Percentiles rank a stretch among this genome's conserved stretches.
Evolutionary conservation across 371 early-diverging fungal species (phyloP).

Genomic region (Mucor velutinosus): DNA sequence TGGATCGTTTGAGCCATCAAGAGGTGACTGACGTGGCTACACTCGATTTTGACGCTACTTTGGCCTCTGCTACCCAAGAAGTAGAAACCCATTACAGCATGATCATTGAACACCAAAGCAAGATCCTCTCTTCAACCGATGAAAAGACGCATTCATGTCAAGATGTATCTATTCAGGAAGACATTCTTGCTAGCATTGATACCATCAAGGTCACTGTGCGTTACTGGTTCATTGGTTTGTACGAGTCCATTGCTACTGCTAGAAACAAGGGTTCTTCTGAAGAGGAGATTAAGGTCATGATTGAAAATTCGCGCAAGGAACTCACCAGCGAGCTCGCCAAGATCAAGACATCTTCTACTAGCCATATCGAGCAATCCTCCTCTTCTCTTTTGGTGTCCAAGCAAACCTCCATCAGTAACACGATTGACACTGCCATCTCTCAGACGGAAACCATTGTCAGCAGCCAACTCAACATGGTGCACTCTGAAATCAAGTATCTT

Average conservation of each 20-base stretch:
- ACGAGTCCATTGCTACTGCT: slow-evolving; percentile 24
- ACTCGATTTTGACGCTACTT: slow-evolving; percentile 25
- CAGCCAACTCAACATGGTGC: slow-evolving; percentile 22
- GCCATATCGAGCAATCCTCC: slow-evolving; percentile 19
- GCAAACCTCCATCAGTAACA: slow-evolving; percentile 20
- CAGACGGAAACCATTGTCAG: slow-evolving; percentile 25
- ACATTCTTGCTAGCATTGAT: slow-evolving; percentile 29
- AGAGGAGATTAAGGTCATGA: slow-evolving; percentile 31
- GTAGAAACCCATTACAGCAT: slow-evolving; percentile 27
- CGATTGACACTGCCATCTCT: slow-evolving; percentile 32
- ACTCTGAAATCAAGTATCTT: slow-evolving; percentile 21
- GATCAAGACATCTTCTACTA: slow-evolving; percentile 13
- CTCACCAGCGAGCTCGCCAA: slow-evolving; percentile 19
- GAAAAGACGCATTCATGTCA: neutral
- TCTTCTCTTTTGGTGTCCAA: slow-evolving; percentile 13
- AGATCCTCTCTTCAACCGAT: neutral
- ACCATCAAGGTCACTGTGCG: slow-evolving; percentile 38
- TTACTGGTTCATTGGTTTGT: slow-evolving; percentile 33
- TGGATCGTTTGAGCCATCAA: slow-evolving; percentile 24
- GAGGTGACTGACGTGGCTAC: slow-evolving; percentile 13
- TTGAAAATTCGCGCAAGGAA: slow-evolving; percentile 29
- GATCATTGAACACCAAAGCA: slow-evolving; percentile 20
- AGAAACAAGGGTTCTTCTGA: slow-evolving; percentile 35
- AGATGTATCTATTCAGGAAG: slow-evolving; percentile 16
- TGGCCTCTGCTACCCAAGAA: slow-evolving; percentile 26